Percentiles rank a stretch among this genome's conserved stretches.
These are phyloP conservation scores for Silene coronaria DNA, from an alignment of 179 eudicot genomes.

Conservation along the genomic window DNA sequence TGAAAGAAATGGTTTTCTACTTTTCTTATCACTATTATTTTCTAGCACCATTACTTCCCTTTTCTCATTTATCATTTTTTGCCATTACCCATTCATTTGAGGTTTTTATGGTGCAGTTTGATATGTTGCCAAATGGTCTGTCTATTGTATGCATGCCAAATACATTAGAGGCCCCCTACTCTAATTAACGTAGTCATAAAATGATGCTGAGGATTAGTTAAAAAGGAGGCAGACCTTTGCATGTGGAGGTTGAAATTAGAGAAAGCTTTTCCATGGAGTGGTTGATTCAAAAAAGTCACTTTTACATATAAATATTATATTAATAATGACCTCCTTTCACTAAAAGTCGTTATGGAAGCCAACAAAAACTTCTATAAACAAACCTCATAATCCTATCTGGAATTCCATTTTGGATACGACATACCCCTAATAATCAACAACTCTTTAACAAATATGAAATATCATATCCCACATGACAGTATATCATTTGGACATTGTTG, in stretches of 20 bases:
- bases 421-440: background rate
- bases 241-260: slow-evolving; percentile 43
- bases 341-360: slow-evolving; percentile 27
- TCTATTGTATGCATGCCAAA: background rate
- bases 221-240: slow-evolving; percentile 29
- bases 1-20: too few species aligned
- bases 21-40: too few species aligned
- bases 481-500: slow-evolving; percentile 5
- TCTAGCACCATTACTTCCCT: too few species aligned
- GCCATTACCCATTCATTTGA: background rate
- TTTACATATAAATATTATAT: background rate
- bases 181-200: slow-evolving; percentile 22
- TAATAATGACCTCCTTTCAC: slow-evolving; percentile 22
- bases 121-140: too few species aligned
- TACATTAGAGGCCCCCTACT: background rate
- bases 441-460: background rate
- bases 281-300: slow-evolving; percentile 28
- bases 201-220: slow-evolving; percentile 30
- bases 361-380: slow-evolving; percentile 24
- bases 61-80: too few species aligned
- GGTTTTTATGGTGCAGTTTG: background rate
- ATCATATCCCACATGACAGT: slow-evolving; percentile 23
- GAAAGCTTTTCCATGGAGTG: slow-evolving; percentile 26
- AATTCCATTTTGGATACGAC: slow-evolving; percentile 31
- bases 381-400: slow-evolving; percentile 30